Evolutionary conservation across 2,329 filamentous ascomycete species (phyloP).

Genomic region (Talaromyces sp.): DNA sequence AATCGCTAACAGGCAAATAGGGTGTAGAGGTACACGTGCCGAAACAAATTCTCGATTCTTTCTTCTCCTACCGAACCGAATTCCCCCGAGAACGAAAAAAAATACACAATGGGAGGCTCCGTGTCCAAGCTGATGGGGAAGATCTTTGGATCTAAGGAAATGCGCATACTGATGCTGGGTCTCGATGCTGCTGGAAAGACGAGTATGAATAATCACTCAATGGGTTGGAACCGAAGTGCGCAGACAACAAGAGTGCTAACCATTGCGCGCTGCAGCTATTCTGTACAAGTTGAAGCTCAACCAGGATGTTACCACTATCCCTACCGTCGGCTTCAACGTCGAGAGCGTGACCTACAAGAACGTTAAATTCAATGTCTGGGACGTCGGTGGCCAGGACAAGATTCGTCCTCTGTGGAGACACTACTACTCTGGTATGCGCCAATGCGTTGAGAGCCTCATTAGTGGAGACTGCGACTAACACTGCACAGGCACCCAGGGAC

Average conservation of each 20-base stretch:
- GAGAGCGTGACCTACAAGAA: constrained; percentile 99
- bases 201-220: constrained; percentile 44
- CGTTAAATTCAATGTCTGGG: constrained; percentile 99
- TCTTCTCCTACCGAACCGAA: not conserved
- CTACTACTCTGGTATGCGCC: constrained; percentile 73
- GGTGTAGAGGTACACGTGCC: not conserved
- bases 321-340: constrained; percentile 98
- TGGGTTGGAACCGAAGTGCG: not conserved
- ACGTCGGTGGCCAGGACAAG: constrained; percentile 98
- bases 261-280: constrained; percentile 55
- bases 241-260: not conserved
- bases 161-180: constrained; percentile 96
- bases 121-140: constrained; percentile 96
- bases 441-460: not conserved
- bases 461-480: not conserved
- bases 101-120: constrained; percentile 75
- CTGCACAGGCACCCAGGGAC: constrained; percentile 76
- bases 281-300: constrained; percentile 98
- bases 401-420: constrained; percentile 95
- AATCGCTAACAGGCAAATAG: not conserved
- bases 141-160: constrained; percentile 98
- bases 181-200: constrained; percentile 98
- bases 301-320: constrained; percentile 97
- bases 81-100: not conserved
- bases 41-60: not conserved